A percentile compares a stretch with the other conserved stretches of the same genome.
Evolutionary conservation across 768 basidiomycete species (phyloP).

Genomic region (Dendrothele bispora): DNA sequence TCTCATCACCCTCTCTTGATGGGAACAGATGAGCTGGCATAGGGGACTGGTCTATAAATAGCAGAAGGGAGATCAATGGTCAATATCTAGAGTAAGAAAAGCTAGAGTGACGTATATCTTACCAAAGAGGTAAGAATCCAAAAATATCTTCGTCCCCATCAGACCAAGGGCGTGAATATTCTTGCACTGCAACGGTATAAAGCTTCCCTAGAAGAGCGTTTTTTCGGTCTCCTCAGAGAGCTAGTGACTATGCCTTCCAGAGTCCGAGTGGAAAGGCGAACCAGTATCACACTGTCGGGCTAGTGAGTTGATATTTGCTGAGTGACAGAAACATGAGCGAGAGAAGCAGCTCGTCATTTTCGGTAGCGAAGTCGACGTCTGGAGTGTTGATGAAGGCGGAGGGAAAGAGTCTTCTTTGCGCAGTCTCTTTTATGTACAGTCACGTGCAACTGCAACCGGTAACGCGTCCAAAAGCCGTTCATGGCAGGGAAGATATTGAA

Average conservation of each 20-base stretch:
- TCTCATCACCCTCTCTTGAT: background rate
- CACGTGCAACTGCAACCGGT: no score
- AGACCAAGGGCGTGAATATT: slow-evolving; percentile 30
- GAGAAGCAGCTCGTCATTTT: no score
- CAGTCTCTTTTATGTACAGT: no score
- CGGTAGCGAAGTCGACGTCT: no score
- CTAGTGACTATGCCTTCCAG: slow-evolving; percentile 3
- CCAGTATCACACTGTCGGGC: no score
- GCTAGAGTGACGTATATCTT: slow-evolving; percentile 14
- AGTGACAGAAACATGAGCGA: no score
- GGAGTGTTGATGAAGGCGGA: no score
- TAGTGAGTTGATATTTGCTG: no score
- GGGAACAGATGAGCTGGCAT: slow-evolving; percentile 16
- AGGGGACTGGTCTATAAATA: slow-evolving; percentile 29
- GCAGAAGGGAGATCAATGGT: no score
- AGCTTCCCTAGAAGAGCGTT: slow-evolving; percentile 3
- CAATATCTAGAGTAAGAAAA: slow-evolving; percentile 5
- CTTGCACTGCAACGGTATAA: slow-evolving; percentile 10
- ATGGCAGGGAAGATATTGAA: no score
- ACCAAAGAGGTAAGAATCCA: slow-evolving; percentile 35
- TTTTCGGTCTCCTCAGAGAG: slow-evolving; percentile 7
- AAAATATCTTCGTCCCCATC: slow-evolving; percentile 34
- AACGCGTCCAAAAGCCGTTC: no score
- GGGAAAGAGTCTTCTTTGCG: no score
- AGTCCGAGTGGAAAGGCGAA: slow-evolving; percentile 15